Evolutionary conservation across 208 protist genomes (phyloP).

Genomic region (Crithidia thermophila): DNA sequence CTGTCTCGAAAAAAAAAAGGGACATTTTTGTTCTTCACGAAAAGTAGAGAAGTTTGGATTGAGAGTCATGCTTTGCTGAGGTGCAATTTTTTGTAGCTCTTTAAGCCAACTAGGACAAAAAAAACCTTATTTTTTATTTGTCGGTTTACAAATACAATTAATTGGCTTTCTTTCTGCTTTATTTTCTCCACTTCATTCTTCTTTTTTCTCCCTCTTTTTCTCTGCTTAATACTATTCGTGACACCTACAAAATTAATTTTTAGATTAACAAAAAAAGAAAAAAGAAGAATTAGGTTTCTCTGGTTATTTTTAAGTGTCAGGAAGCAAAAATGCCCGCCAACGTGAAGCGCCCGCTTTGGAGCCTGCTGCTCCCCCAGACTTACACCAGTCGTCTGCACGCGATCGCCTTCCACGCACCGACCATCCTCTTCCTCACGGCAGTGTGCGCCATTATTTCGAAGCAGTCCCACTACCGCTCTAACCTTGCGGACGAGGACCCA

Average conservation of each 20-base stretch:
- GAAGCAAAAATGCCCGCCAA: slow-evolving; percentile 33
- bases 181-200: neutral
- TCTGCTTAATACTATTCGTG: slow-evolving; percentile 13
- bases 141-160: too few relatives aligned
- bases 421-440: slow-evolving; percentile 72
- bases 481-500: slow-evolving; percentile 78
- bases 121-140: too few relatives aligned
- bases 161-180: too few relatives aligned
- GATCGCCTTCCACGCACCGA: slow-evolving; percentile 67
- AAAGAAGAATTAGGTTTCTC: slow-evolving; percentile 4
- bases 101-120: too few relatives aligned
- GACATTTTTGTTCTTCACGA: too few relatives aligned
- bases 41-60: too few relatives aligned
- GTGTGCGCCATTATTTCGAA: slow-evolving; percentile 75
- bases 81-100: too few relatives aligned
- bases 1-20: too few relatives aligned
- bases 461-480: slow-evolving; percentile 86
- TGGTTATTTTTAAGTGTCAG: slow-evolving; percentile 11
- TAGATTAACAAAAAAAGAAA: neutral
- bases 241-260: neutral
- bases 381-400: slow-evolving; percentile 76
- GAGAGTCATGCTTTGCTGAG: too few relatives aligned
- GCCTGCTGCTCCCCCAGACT: slow-evolving; percentile 67
- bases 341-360: slow-evolving; percentile 87
- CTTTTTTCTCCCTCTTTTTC: slow-evolving; percentile 16